Evolutionary conservation across 768 basidiomycete genomes (phyloP).

Genomic region (Phylloporus scabripes): DNA sequence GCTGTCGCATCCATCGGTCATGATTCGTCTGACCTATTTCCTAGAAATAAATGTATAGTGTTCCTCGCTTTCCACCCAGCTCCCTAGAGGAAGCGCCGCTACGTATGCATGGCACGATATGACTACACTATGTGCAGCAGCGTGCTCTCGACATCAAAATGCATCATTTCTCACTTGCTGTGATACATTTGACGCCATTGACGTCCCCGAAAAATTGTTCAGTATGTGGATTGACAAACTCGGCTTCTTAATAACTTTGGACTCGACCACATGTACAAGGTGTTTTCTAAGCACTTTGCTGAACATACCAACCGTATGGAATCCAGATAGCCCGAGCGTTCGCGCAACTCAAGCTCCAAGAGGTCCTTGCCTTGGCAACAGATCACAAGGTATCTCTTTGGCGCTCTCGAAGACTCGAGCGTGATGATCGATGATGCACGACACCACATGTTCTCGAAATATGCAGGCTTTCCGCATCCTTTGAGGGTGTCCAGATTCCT

Average conservation of each 20-base stretch:
- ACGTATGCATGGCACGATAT: constrained; percentile 24
- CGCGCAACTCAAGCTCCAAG: too few relatives aligned
- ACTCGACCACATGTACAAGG: too few relatives aligned
- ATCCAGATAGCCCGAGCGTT: too few relatives aligned
- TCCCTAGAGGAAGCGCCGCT: constrained; percentile 2
- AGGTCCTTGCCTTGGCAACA: too few relatives aligned
- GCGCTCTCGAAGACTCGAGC: too few relatives aligned
- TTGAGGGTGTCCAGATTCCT: constrained; percentile 77
- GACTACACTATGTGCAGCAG: constrained; percentile 22
- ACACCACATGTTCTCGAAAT: too few relatives aligned
- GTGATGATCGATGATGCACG: too few relatives aligned
- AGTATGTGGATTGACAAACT: neutral
- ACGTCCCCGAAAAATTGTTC: neutral
- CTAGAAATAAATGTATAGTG: constrained; percentile 25
- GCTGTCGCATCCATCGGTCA: neutral
- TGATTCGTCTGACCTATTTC: neutral
- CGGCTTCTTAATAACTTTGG: neutral
- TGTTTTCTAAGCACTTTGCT: too few relatives aligned
- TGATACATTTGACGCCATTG: neutral
- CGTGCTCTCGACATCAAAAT: constrained; percentile 24
- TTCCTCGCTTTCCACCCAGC: neutral
- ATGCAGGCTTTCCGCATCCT: constrained; percentile 27
- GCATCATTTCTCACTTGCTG: constrained; percentile 3
- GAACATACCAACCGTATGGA: too few relatives aligned
- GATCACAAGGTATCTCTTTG: too few relatives aligned